Base-by-base conservation (phyloP, 768 basidiomycete genomes). In the Chalciporus piperatus region DNA sequence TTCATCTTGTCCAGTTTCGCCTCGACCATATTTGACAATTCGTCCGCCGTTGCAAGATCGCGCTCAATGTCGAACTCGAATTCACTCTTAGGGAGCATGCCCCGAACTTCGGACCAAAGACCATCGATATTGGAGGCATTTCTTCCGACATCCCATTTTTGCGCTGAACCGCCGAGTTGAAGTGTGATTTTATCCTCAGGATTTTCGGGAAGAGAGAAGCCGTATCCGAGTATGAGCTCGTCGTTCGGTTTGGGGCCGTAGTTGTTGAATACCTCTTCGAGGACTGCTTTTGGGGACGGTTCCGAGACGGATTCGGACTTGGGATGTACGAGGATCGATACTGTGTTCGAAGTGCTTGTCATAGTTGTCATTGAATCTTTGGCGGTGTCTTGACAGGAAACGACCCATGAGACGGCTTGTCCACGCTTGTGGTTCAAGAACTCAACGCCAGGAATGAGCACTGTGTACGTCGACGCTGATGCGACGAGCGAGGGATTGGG, bases 211-310 rank as follows among this genome's bases (percentile, higher is more conserved):
- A 95, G 65, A 0, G 89, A 81, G 70, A 98, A 98, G 1, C 96
- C 95, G 62, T 97, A 98, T 6, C 90, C 92, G 4, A 98, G 77
- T 41, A 98, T 82, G 40, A 98, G 78, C 68, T 95, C 91, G 23
- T 90, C 78, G 66, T 96, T 95, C 0, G 92, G 83, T 65, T 97
- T 97, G 0, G 85, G 80, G 0, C 94, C 95, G 66, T 97, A 97
- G 65, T 96, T 96, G 72, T 94, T 96, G 72, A 86, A 83, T 17
- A 95, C 72, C 65, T 93, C 87, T 22, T 64, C 55, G 27, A 51
- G 61, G 14, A 76, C 78, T 1, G 68, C 54, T 1, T 56, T 54
- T 4, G 74, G 0, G 6, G 38, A 20, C 9, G 44, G 1, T 60
- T 66, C 44, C 3, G 9, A 2, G 8, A 50, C 47, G n/a, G 38